Evolutionary conservation across 768 basidiomycete genomes (phyloP), one percentile per base, ranked within the genome.

Genomic region (Phylloporus scabripes): DNA sequence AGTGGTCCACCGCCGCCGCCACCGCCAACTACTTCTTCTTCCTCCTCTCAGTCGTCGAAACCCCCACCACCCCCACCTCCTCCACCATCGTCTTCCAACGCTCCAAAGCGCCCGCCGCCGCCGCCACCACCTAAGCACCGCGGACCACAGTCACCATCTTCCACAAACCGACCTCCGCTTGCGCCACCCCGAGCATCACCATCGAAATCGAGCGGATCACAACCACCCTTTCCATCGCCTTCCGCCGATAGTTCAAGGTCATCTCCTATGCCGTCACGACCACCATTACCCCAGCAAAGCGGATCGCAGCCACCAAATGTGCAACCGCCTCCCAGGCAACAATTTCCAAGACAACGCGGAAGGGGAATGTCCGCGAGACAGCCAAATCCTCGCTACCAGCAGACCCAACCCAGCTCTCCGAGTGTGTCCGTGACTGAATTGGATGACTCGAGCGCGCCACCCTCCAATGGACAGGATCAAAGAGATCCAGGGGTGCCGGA

Each of bases 401-500:
- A 31, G 50, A 45, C 45, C 31, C 36, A 12, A 52, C 36, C 7
- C 58, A 21, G 18, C 8, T 34, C 18, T 17, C 15, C 42, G 7
- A 33, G 31, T 11, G 12, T 21, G 7, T 12, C 40, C 6, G 14
- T 1, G 11, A 11, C 2, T 10, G 24, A 21, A 12, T n/a, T 44
- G 1, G 14, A 31, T 20, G 7, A 26, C 8, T 33, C 46, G 7
- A 45, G 7, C 7, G 9, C n/a, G 11, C 49, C 48, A 21, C 14
- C 39, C 14, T 4, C 20, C 17, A 48, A 23, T 32, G 41, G 28
- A 18, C 38, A 54, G 3, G 55, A 17, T 0, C 55, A 45, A 20
- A 72, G 78, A 20, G 83, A 83, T 60, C 40, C 70, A 17, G 83
- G 76, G 0, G 79, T 84, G 5, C 57, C 72, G 0, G 79, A 85